A percentile compares a stretch with the other conserved stretches of the same genome.
These are phyloP conservation scores for Erysiphe neolycopersici DNA, from an alignment of 2,329 filamentous ascomycete genomes.

Conservation along the genomic window DNA sequence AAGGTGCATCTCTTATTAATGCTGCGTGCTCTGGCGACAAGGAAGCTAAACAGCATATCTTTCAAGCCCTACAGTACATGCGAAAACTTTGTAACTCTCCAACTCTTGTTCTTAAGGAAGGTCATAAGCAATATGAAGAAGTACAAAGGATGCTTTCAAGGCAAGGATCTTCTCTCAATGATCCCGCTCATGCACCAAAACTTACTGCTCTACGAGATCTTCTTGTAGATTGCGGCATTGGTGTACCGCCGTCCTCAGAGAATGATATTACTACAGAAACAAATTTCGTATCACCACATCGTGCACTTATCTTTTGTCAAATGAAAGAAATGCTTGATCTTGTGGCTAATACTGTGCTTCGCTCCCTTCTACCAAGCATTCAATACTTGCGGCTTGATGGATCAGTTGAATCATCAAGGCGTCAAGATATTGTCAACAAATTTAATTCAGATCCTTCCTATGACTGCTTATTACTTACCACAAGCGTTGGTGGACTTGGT, in stretches of 20 bases:
- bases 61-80: conserved; percentile 98
- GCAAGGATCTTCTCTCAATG: conserved; percentile 58
- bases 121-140: conserved; percentile 68
- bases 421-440: conserved; percentile 94
- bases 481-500: conserved; percentile 78
- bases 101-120: conserved; percentile 83
- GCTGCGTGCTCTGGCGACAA: conserved; percentile 70
- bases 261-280: conserved; percentile 29
- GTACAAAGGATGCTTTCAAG: conserved; percentile 57
- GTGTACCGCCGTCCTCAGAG: conserved; percentile 29
- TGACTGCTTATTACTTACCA: conserved; percentile 79
- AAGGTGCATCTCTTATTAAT: conserved; percentile 63
- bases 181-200: conserved; percentile 75
- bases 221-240: conserved; percentile 95
- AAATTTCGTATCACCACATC: conserved; percentile 81
- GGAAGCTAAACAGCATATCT: conserved; percentile 91
- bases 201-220: conserved; percentile 72
- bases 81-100: conserved; percentile 97
- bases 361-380: conserved; percentile 71
- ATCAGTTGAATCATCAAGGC: conserved; percentile 69
- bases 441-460: conserved; percentile 97
- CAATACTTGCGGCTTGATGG: conserved; percentile 90
- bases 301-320: conserved; percentile 91
- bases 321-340: conserved; percentile 99
- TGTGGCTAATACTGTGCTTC: conserved; percentile 81